These are phyloP conservation scores for Cucurbita ficifolia DNA, from an alignment of 306 rosid genomes.

Conservation along the genomic window DNA sequence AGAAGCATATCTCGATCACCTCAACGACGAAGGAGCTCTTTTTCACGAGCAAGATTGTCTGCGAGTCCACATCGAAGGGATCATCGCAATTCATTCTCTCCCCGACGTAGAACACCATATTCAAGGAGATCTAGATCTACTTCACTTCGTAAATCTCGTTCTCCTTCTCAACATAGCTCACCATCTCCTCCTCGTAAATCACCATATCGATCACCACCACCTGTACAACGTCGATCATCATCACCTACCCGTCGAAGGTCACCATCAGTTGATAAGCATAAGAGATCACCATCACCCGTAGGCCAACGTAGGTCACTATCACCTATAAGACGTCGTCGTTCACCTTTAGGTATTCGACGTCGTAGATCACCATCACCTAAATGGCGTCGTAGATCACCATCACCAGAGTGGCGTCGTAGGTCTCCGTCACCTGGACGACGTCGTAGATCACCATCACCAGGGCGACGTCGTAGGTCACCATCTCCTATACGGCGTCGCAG, in stretches of 20 bases:
- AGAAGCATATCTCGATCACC: constrained; percentile 58
- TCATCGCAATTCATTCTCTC: constrained; percentile 20
- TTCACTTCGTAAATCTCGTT: constrained; percentile 18
- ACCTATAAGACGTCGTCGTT: constrained; percentile 18
- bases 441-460: constrained; percentile 26
- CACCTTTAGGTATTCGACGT: constrained; percentile 2
- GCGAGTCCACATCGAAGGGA: constrained; percentile 6
- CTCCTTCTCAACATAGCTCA: constrained; percentile 16
- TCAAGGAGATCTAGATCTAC: constrained; percentile 14
- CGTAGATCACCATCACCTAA: constrained; percentile 23
- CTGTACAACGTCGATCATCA: constrained; percentile 3
- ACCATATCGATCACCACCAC: constrained; percentile 40
- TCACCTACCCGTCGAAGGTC: constrained; percentile 15
- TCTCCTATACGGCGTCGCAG: neutral
- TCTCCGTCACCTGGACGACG: constrained; percentile 35
- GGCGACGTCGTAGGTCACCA: constrained; percentile 14
- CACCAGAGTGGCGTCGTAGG: constrained; percentile 18
- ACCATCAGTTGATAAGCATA: constrained; percentile 28
- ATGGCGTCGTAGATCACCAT: constrained; percentile 23
- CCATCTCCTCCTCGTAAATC: constrained; percentile 22
- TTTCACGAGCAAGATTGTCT: constrained; percentile 37
- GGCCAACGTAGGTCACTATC: constrained; percentile 22
- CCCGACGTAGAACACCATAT: constrained; percentile 12
- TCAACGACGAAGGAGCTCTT: constrained; percentile 26
- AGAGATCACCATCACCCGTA: constrained; percentile 38